phyloP scores from a whole-genome alignment of 1,284 basidiomycete species.

The Apiotrichum brassicae region DNA sequence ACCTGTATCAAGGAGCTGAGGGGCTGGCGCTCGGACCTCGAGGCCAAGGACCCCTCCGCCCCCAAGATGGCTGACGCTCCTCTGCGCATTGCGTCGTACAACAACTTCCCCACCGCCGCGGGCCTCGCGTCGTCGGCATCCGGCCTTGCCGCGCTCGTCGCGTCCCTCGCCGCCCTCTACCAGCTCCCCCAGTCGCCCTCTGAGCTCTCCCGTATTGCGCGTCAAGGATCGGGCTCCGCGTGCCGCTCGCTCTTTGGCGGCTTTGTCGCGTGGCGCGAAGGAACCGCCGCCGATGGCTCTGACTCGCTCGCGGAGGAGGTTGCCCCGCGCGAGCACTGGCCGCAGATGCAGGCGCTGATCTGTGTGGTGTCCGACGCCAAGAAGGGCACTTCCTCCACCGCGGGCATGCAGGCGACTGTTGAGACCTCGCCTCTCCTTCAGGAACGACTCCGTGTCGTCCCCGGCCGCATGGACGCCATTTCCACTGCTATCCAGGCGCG shows the following conservation, averaged over 20 bases:
- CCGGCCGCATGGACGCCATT: constrained; percentile 77
- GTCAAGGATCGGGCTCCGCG: constrained; percentile 94
- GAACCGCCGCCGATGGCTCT: constrained; percentile 60
- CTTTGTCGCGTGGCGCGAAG: constrained; percentile 93
- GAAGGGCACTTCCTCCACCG: constrained; percentile 91
- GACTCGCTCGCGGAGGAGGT: constrained; percentile 88
- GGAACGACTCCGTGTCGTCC: constrained; percentile 87
- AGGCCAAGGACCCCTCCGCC: constrained; percentile 58
- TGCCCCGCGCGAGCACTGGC: constrained; percentile 83
- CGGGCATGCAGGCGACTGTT: constrained; percentile 96
- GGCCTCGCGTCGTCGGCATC: constrained; percentile 96
- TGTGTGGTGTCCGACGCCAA: constrained; percentile 95
- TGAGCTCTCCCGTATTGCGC: constrained; percentile 83
- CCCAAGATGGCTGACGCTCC: constrained; percentile 62
- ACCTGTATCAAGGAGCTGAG: constrained; percentile 89
- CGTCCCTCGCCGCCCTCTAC: constrained; percentile 83
- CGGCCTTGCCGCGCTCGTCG: constrained; percentile 90
- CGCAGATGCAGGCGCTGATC: constrained; percentile 92
- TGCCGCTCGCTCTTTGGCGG: constrained; percentile 96
- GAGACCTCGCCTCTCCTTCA: constrained; percentile 83
- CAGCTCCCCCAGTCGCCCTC: constrained; percentile 62
- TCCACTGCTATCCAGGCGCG: constrained; percentile 66
- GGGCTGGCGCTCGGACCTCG: constrained; percentile 64
- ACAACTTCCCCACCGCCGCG: constrained; percentile 99
- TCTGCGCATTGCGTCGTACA: constrained; percentile 86